A percentile compares a stretch with the other conserved stretches of the same genome.
Conservation (phyloP, 208 protist genomes). For the Crithidia expoeki region DNA sequence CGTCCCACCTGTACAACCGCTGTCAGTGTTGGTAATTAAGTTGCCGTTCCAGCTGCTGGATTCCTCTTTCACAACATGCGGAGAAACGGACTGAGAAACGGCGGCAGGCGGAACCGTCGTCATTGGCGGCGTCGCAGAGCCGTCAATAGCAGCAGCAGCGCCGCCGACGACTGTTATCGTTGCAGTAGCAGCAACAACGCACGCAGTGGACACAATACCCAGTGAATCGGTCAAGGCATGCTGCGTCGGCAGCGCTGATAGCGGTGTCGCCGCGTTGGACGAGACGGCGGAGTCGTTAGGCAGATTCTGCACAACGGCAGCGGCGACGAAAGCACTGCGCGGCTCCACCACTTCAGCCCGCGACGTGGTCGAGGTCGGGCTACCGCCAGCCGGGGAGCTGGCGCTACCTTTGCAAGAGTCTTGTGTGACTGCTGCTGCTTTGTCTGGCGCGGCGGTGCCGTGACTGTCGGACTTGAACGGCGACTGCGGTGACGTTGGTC, state of each 20-base stretch:
- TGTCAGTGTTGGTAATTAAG: background rate
- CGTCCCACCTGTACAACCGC: constrained; percentile 1
- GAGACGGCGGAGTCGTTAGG: background rate
- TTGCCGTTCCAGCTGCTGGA: constrained; percentile 11
- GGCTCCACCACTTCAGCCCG: constrained; percentile 10
- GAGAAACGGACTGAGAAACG: background rate
- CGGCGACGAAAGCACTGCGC: constrained; percentile 15
- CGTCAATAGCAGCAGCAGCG: background rate
- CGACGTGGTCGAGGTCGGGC: background rate
- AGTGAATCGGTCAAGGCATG: background rate
- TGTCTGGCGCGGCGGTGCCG: background rate
- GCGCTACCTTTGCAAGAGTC: background rate
- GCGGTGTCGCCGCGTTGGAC: background rate
- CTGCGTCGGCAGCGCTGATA: background rate
- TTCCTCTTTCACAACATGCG: background rate
- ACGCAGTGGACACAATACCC: too few species aligned
- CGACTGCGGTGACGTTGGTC: background rate
- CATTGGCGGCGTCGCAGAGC: too few species aligned
- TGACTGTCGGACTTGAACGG: background rate
- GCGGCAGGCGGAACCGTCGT: too few species aligned
- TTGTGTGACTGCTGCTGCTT: too few species aligned
- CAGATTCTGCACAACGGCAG: too few species aligned
- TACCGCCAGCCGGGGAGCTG: background rate
- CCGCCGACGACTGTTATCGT: background rate
- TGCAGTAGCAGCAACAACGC: background rate